Conservation (phyloP, 257 asterid genomes). For the Gynochthodes officinalis region DNA sequence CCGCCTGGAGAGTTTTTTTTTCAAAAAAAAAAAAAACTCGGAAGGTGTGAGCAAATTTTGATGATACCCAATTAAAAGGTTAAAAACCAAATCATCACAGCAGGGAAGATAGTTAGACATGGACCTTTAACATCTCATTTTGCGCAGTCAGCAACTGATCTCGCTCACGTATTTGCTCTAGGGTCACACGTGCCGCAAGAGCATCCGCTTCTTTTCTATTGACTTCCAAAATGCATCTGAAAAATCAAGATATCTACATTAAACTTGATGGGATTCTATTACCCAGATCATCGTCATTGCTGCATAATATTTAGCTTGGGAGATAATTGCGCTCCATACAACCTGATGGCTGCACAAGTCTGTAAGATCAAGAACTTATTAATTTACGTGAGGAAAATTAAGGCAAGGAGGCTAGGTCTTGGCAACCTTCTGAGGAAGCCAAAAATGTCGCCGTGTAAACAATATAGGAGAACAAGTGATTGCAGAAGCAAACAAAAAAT, state of each 20-base stretch:
- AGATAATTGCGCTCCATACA: background rate
- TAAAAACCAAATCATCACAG: background rate
- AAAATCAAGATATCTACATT: conserved; percentile 15
- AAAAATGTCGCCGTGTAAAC: too few relatives aligned
- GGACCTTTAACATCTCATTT: conserved; percentile 80
- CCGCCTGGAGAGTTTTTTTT: conserved; percentile 60
- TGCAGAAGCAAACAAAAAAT: too few relatives aligned
- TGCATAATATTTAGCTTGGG: too few relatives aligned
- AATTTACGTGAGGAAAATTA: too few relatives aligned
- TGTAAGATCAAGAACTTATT: background rate
- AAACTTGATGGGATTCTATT: background rate
- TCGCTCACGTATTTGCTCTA: conserved; percentile 68
- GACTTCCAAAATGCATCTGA: conserved; percentile 57
- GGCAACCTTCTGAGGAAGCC: too few relatives aligned
- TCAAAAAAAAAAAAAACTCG: background rate
- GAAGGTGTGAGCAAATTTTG: too few relatives aligned
- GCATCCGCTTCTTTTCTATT: conserved; percentile 51
- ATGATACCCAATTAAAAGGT: background rate
- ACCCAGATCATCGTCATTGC: too few relatives aligned
- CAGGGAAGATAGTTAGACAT: background rate
- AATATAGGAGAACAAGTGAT: too few relatives aligned
- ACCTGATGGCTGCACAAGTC: background rate
- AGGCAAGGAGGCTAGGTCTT: too few relatives aligned
- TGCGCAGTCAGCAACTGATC: conserved; percentile 73
- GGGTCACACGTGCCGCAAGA: conserved; percentile 43